Base-by-base conservation (phyloP, 2,329 filamentous ascomycete species). In the Epichloe typhina region DNA sequence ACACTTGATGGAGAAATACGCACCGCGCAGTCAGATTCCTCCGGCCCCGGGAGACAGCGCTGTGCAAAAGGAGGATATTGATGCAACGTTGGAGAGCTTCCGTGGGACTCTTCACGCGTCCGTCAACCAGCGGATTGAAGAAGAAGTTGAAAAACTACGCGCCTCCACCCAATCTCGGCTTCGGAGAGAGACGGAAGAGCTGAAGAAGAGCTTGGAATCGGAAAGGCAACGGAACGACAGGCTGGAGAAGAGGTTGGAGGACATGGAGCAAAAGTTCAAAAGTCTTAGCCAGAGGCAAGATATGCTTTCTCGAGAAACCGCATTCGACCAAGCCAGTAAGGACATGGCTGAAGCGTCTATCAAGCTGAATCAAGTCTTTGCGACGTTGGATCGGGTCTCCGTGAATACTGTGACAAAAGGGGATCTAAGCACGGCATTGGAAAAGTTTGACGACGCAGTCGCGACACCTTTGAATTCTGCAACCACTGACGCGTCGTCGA, bases 161-260 rank as follows among this genome's bases (percentile, higher is more conserved):
- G 21, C 36, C 2, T 26, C 31, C 7, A 17, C 51, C 2, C 40
- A 49, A 15, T 31, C 38, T 37, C 49, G 55, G 17, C 36, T 52
- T n/a, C 26, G 47, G 38, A 42, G 47, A 19, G 47, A 51, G 31
- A 45, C 37, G 17, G 50, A 40, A 17, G 36, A 47, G 21, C 39
- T 57, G 17, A 37, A 49, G 33, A 26, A 37, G 37, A 47, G 52
- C 4, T 41, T 55, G 12, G 31, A 38, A 3, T 15, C 11, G 2
- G 50, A 57, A 42, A 50, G 42, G 19, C 35, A 46, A 17, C 47
- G 48, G 39, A 53, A 46, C 33, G 53, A 56, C 5, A 49, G 39
- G 8, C 55, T 69, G 6, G 59, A 62, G 40, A 52, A 52, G 8
- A 59, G 58, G 33, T 50, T 62, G 7, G 58, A 63, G 8, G 54